Evolutionary conservation across 352 stramenopile species (phyloP).

Genomic region (Globisporangium emineosum): DNA sequence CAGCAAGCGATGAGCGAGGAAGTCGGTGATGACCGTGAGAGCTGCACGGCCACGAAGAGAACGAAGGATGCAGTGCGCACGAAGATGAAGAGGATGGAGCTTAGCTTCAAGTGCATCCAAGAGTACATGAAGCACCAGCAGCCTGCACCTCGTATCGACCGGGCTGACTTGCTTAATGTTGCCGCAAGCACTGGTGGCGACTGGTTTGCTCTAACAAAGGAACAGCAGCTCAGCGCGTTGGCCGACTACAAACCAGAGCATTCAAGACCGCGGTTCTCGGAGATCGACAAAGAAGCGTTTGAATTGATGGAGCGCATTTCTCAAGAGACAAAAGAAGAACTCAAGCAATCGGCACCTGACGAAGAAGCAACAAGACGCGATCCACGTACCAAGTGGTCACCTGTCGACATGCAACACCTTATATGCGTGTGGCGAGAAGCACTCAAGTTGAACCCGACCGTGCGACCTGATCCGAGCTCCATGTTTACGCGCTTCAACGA

Average conservation of each 20-base stretch:
- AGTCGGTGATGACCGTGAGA: neutral
- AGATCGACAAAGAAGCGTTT: neutral
- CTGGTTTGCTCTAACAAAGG: neutral
- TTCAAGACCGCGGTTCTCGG: neutral
- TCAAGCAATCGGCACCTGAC: neutral
- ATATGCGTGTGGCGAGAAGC: neutral
- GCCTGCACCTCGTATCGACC: neutral
- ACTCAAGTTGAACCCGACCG: neutral
- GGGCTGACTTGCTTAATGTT: neutral
- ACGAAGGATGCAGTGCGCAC: neutral
- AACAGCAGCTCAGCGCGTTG: neutral
- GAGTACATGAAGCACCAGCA: neutral
- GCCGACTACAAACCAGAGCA: neutral
- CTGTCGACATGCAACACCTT: neutral
- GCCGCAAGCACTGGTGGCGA: neutral
- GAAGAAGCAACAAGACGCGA: neutral
- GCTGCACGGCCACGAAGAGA: neutral
- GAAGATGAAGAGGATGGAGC: neutral
- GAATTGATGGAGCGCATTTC: neutral
- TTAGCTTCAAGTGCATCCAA: conserved; percentile 1
- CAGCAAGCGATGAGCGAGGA: neutral
- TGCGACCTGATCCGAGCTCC: neutral
- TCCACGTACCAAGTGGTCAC: neutral
- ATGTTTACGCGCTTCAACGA: neutral
- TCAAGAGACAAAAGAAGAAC: neutral